Base-by-base conservation (phyloP, 305 asterid genomes). In the Solanum chacoense region DNA sequence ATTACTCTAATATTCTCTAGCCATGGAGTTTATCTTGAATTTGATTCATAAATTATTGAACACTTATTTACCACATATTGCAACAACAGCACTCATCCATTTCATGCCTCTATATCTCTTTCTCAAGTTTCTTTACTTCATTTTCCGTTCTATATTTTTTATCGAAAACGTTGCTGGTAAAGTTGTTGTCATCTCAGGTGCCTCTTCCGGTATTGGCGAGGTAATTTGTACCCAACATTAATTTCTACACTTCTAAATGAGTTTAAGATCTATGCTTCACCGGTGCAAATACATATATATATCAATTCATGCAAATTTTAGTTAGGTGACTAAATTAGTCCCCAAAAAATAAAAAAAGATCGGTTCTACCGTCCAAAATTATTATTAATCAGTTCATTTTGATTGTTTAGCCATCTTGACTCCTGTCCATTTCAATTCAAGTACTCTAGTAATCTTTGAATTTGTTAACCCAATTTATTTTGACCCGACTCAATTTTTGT, bases 141-240 rank as follows among this genome's bases (percentile, higher is more conserved):
- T 92, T 5, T 92, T 89, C 89, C 92, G 94, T 2, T 92, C 93
- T 20, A 3, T 92, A 86, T 93, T 92, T 91, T 93, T 92, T 91
- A 45, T 85, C 24, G 96, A 94, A 29, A 88, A 92, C 28, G 59
- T 94, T 5, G 93, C 93, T 84, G 96, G 94, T 37, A 94, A 95
- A 42, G 96, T 96, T 0, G 93, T 95, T 32, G 72, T 95, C 80
- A 92, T 96, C 88, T 91, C 97, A 65, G 98, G 97, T 71, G 98
- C 98, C 8, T 95, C 98, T 29, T 96, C 98, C 2, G 97, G 97
- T 26, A 95, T 94, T 5, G 98, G 98, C 59, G 97, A 95, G 97
- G 98, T 93, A 16, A 50, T 8, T 59, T 7, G 38, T 59, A 16
- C 85, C 63, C 6, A 35, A 74, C 71, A 28, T 71, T 65, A 65